Evolutionary conservation across 2,329 filamentous ascomycete genomes (phyloP), one percentile per base, ranked within the genome.

Genomic region (Fusarium sp.): DNA sequence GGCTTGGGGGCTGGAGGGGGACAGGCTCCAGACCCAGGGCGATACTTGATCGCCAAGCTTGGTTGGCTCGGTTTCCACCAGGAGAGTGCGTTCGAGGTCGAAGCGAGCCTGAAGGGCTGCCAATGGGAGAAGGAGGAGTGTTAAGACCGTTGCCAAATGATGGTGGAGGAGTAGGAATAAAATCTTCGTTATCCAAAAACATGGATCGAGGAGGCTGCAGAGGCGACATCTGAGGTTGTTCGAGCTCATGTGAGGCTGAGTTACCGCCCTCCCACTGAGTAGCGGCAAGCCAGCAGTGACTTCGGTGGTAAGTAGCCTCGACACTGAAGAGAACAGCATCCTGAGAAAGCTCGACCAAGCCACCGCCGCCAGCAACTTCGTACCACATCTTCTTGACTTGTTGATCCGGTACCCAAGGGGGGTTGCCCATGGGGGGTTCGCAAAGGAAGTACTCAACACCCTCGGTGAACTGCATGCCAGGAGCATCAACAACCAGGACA

Each of bases 391-490:
- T 90, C 72, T 87, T 86, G 16, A 91, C 86, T 49, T 88, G 83
- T 34, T 85, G 83, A 40, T 88, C 87, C 56, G 91, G 91, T 57
- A 90, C 84, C 93, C 93, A 96, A 1, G 93, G 92, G 0, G 89
- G 84, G 57, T 90, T 90, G 20, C 90, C 91, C 75, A 92, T 87
- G 0, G 92, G 90, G 6, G 92, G 88, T 76, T 93, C 86, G 78
- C 92, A 94, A 29, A 95, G 83, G 82, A 95, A 96, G 80, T 95
- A 94, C 78, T 95, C 93, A 4, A 93, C 91, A 3, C 87, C 90
- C 53, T 93, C 88, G 0, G 88, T 91, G 77, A 86, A 90, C 57
- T 86, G 86, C 46, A 94, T 81, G 12, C 87, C 90, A 0, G 91
- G 91, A 0, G 91, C 92, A 77, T 96, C 93, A 34, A 94, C 85